A percentile compares a stretch with the other conserved stretches of the same genome.
Conservation (phyloP, 495 filamentous ascomycete genomes). For the Penicillium daleae region DNA sequence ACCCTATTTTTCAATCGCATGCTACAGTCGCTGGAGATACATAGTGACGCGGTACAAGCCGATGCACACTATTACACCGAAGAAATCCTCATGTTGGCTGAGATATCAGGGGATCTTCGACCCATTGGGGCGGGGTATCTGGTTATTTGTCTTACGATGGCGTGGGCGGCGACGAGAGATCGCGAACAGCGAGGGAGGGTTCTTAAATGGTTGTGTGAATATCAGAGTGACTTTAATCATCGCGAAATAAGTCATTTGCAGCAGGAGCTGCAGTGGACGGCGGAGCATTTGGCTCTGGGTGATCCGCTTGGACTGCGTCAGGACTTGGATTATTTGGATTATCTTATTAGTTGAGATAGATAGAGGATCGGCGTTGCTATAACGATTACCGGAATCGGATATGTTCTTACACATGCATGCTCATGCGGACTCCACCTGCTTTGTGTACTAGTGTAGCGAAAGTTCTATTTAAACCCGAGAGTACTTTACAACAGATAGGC, state of each 20-base stretch:
- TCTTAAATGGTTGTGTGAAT: slow-evolving; percentile 29
- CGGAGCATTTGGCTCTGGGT: slow-evolving; percentile 22
- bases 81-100: slow-evolving; percentile 36
- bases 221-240: slow-evolving; percentile 31
- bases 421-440: too few species aligned
- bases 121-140: slow-evolving; percentile 43
- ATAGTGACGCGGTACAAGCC: slow-evolving; percentile 4
- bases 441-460: too few species aligned
- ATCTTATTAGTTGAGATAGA: not conserved
- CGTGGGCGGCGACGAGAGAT: slow-evolving; percentile 36
- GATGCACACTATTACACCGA: slow-evolving; percentile 33
- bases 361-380: not conserved
- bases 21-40: slow-evolving; percentile 26
- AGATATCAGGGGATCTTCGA: slow-evolving; percentile 29
- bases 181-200: slow-evolving; percentile 18
- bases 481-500: too few species aligned
- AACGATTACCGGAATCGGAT: not conserved
- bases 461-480: too few species aligned
- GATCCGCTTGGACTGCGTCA: slow-evolving; percentile 2
- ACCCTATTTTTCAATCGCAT: slow-evolving; percentile 40
- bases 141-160: slow-evolving; percentile 30
- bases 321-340: not conserved
- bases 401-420: too few species aligned
- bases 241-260: not conserved
- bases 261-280: slow-evolving; percentile 15